phyloP scores from a whole-genome alignment of 495 filamentous ascomycete genomes.

The Diplogelasinospora grovesii region DNA sequence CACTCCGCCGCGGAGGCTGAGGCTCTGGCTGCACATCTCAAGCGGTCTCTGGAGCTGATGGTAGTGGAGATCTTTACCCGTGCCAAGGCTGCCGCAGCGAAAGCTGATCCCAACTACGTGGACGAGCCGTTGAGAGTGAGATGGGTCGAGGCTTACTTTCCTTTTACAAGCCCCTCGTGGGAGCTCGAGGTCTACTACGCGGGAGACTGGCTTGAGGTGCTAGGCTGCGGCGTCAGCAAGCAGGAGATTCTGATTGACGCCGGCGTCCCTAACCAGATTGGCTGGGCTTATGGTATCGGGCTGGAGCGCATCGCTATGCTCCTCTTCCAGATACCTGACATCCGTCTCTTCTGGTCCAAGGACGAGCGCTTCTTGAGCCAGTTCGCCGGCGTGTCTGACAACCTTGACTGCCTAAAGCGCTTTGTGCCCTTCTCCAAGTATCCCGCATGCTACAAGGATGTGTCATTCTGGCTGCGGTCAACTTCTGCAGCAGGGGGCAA shows the following conservation, averaged over 20 bases:
- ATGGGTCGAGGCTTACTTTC: slow-evolving; percentile 96
- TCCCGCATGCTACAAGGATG: slow-evolving; percentile 81
- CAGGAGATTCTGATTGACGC: slow-evolving; percentile 75
- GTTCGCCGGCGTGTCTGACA: slow-evolving; percentile 55
- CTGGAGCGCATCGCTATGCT: slow-evolving; percentile 95
- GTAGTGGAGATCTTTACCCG: slow-evolving; percentile 83
- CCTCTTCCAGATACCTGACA: slow-evolving; percentile 90
- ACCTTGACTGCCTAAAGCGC: slow-evolving; percentile 45
- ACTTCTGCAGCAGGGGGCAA: slow-evolving; percentile 48
- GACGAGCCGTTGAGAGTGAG: slow-evolving; percentile 72
- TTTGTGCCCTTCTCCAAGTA: slow-evolving; percentile 86
- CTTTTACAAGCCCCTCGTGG: slow-evolving; percentile 91
- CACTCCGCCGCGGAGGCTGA: slow-evolving; percentile 73
- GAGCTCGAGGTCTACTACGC: slow-evolving; percentile 95
- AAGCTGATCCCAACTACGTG: slow-evolving; percentile 37
- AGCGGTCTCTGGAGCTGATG: slow-evolving; percentile 80
- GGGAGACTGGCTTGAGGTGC: slow-evolving; percentile 88
- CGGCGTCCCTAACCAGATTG: slow-evolving; percentile 64
- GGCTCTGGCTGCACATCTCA: slow-evolving; percentile 78
- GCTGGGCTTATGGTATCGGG: slow-evolving; percentile 95
- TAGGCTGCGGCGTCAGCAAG: slow-evolving; percentile 86
- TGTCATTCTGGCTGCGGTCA: slow-evolving; percentile 81
- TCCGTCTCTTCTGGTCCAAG: slow-evolving; percentile 92
- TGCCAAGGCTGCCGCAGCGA: slow-evolving; percentile 59
- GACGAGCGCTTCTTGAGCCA: slow-evolving; percentile 78